Conservation (phyloP, 139 green algal genomes). For the Closterium sp. region DNA sequence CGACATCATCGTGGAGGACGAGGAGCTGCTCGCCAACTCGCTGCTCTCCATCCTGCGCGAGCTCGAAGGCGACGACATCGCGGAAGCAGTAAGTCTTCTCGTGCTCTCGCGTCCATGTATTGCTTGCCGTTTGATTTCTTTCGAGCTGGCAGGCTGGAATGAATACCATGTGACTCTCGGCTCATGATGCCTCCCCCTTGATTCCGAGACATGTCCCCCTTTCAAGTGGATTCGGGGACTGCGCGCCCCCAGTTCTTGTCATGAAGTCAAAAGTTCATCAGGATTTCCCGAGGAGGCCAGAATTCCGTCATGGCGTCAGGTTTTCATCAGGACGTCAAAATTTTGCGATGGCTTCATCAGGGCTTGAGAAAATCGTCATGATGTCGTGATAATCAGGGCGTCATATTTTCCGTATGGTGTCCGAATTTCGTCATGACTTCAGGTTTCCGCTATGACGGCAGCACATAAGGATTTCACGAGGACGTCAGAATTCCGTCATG, state of each 20-base stretch:
- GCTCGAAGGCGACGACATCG: constrained; percentile 17
- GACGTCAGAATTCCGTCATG: too few relatives aligned
- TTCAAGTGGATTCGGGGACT: too few relatives aligned
- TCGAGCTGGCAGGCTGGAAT: background rate
- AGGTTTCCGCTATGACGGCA: too few relatives aligned
- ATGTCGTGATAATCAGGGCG: too few relatives aligned
- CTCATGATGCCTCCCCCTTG: background rate
- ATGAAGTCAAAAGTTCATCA: too few relatives aligned
- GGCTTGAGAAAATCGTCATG: background rate
- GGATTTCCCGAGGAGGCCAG: background rate
- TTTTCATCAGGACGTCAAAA: background rate
- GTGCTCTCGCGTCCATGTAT: background rate
- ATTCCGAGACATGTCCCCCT: background rate
- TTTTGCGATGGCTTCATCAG: too few relatives aligned
- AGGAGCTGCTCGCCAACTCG: constrained; percentile 21
- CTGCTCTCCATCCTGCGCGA: constrained; percentile 36
- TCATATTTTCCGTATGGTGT: too few relatives aligned
- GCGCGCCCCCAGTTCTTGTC: too few relatives aligned
- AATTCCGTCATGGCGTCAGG: background rate
- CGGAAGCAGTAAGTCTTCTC: constrained; percentile 5
- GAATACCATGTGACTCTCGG: background rate
- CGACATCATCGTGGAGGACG: constrained; percentile 43
- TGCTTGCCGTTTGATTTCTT: background rate
- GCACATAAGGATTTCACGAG: too few relatives aligned
- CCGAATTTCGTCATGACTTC: too few relatives aligned